Conservation (phyloP, 495 filamentous ascomycete species). For the Penicillium robsamsonii region DNA sequence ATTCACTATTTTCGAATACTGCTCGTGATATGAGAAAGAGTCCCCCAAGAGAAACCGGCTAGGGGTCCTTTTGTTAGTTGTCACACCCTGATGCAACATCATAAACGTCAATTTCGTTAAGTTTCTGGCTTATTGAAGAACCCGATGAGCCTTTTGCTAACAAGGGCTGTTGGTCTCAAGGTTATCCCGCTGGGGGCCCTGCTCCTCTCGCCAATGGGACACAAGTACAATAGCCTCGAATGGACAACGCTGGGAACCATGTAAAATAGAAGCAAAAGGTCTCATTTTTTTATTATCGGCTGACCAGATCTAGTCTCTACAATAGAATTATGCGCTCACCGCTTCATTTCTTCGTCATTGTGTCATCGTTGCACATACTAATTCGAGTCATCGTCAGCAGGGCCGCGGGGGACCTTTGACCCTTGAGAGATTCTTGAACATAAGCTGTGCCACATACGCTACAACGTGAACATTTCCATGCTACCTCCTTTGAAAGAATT, state of each 20-base stretch:
- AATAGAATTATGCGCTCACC: constrained; percentile 11
- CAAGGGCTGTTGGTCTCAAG: constrained; percentile 14
- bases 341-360: constrained; percentile 24
- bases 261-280: constrained; percentile 19
- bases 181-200: constrained; percentile 12
- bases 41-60: constrained; percentile 7
- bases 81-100: constrained; percentile 42
- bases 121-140: constrained; percentile 15
- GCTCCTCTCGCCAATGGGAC: constrained; percentile 16
- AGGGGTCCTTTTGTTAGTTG: constrained; percentile 21
- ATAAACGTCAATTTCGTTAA: constrained; percentile 20
- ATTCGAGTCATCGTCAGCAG: constrained; percentile 28
- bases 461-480: constrained; percentile 23
- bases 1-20: constrained; percentile 16
- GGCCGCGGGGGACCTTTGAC: constrained; percentile 20
- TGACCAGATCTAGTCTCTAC: constrained; percentile 19
- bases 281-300: constrained; percentile 12
- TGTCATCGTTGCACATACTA: constrained; percentile 32
- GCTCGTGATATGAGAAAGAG: constrained; percentile 20
- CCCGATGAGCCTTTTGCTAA: constrained; percentile 10
- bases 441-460: constrained; percentile 13
- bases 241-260: constrained; percentile 14
- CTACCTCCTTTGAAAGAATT: constrained; percentile 17
- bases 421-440: constrained; percentile 10
- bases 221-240: constrained; percentile 2